A percentile compares a stretch with the other conserved stretches of the same genome.
Conservation (phyloP, 2,329 filamentous ascomycete genomes). For the Cladosporium sp. region DNA sequence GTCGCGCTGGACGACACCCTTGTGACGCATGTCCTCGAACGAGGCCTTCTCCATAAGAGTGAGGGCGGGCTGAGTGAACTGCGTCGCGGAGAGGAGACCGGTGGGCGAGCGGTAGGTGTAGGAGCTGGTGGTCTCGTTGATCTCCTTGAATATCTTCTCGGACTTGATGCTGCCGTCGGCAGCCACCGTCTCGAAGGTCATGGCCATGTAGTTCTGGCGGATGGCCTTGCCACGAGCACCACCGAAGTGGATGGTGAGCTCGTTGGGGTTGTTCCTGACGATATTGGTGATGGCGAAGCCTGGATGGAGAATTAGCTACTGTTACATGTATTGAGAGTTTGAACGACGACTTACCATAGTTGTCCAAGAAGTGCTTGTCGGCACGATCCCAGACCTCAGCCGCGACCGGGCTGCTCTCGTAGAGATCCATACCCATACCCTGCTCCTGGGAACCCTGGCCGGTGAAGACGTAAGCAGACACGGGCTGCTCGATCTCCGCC, state of each 20-base stretch:
- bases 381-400: conserved; percentile 97
- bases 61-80: conserved; percentile 95
- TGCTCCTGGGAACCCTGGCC: conserved; percentile 98
- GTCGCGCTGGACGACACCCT: conserved; percentile 90
- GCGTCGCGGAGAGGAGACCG: conserved; percentile 89
- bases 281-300: conserved; percentile 97
- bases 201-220: conserved; percentile 97
- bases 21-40: conserved; percentile 97
- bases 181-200: conserved; percentile 98
- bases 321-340: background rate
- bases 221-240: conserved; percentile 95
- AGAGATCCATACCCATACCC: conserved; percentile 99
- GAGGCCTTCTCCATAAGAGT: conserved; percentile 99
- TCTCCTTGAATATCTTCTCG: conserved; percentile 99
- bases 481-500: conserved; percentile 95
- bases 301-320: conserved; percentile 29
- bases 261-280: conserved; percentile 98
- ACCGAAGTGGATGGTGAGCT: conserved; percentile 96
- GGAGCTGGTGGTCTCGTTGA: conserved; percentile 82
- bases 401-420: conserved; percentile 85
- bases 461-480: conserved; percentile 95
- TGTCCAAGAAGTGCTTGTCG: conserved; percentile 96
- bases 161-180: conserved; percentile 91
- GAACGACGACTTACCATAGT: conserved; percentile 65
- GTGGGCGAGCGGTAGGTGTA: conserved; percentile 97